A percentile compares a stretch with the other conserved stretches of the same genome.
Evolutionary conservation across 805 yeast species (phyloP).

Genomic region (Candida insectorum): DNA sequence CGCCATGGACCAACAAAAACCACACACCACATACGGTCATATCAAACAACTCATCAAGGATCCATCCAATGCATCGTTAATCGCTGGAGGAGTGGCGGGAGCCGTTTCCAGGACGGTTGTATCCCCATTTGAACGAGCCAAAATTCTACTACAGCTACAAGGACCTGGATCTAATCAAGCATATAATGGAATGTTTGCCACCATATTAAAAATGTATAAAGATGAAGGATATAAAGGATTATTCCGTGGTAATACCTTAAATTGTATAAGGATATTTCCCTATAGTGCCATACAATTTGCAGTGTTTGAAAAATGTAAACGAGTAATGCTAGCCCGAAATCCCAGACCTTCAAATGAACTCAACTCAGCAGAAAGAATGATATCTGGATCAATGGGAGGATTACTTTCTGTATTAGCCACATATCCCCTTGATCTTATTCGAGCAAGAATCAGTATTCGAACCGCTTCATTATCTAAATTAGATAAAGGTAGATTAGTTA

Average conservation of each 20-base stretch:
- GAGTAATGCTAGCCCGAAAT: conserved; percentile 19
- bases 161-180: conserved; percentile 51
- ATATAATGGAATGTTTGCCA: conserved; percentile 68
- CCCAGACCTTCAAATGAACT: conserved; percentile 31
- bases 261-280: conserved; percentile 88
- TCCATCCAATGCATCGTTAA: conserved; percentile 59
- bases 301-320: conserved; percentile 67
- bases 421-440: conserved; percentile 86
- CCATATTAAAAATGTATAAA: conserved; percentile 72
- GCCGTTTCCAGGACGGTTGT: conserved; percentile 86
- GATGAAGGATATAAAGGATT: conserved; percentile 93
- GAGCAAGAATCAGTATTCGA: conserved; percentile 86
- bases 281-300: conserved; percentile 93
- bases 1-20: too few species aligned
- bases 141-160: conserved; percentile 87
- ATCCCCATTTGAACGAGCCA: conserved; percentile 93
- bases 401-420: conserved; percentile 75
- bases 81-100: conserved; percentile 76
- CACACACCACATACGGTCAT: not conserved
- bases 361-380: conserved; percentile 55
- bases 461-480: conserved; percentile 66
- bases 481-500: conserved; percentile 38
- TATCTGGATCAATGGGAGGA: conserved; percentile 83
- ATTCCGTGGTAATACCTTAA: conserved; percentile 86
- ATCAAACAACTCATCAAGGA: conserved; percentile 28